Conservation (phyloP, 108 stramenopile genomes). For the Seminavis robusta region DNA sequence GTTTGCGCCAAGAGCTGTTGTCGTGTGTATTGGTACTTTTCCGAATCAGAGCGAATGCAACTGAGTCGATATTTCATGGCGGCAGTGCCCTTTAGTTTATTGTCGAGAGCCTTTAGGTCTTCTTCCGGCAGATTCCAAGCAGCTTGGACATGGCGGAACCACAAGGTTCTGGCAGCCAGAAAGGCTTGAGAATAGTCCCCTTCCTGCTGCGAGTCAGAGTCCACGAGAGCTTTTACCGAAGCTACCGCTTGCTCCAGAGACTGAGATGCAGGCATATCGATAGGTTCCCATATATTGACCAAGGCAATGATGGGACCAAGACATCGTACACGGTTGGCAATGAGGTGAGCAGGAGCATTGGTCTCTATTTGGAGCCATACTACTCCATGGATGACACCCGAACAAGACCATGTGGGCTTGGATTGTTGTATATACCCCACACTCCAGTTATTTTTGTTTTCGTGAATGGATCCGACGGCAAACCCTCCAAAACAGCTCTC, state of each 20-base stretch:
- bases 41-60: slow-evolving; percentile 22
- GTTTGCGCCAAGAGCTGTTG: slow-evolving; percentile 23
- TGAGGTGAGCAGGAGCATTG: neutral
- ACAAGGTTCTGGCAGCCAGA: neutral
- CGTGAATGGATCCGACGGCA: too few species aligned
- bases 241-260: neutral
- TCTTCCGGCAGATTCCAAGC: neutral
- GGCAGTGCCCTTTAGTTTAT: neutral
- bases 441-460: too few species aligned
- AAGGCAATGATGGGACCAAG: neutral
- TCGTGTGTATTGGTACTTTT: slow-evolving; percentile 29
- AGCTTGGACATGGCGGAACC: neutral
- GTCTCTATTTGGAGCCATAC: slow-evolving; percentile 1
- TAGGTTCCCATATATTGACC: neutral
- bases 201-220: too few species aligned
- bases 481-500: too few species aligned
- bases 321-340: neutral
- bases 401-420: neutral
- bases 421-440: neutral
- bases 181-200: too few species aligned
- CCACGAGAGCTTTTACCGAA: neutral
- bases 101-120: neutral
- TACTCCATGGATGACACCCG: neutral
- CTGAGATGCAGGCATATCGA: neutral
- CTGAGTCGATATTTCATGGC: slow-evolving; percentile 25